A percentile compares a stretch with the other conserved stretches of the same genome.
Conservation (phyloP, 305 asterid species). For the Fraxinus floribunda region DNA sequence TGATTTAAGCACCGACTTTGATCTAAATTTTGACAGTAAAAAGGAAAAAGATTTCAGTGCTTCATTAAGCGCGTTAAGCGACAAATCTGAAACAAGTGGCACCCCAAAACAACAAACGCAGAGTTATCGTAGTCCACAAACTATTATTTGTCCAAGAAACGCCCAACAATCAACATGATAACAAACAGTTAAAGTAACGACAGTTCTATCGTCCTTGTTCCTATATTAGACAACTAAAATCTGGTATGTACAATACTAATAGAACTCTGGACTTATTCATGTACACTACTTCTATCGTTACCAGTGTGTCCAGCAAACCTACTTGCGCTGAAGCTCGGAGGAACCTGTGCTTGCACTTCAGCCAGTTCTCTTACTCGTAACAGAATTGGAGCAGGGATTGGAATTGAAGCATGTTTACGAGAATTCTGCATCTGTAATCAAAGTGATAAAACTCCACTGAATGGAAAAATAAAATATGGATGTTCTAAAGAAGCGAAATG, state of each 20-base stretch:
- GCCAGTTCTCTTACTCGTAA: slow-evolving; percentile 86
- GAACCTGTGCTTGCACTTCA: slow-evolving; percentile 55
- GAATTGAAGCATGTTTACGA: slow-evolving; percentile 66
- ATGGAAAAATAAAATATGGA: neutral
- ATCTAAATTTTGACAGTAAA: neutral
- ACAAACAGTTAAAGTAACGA: slow-evolving; percentile 25
- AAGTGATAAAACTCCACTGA: neutral
- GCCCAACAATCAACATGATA: slow-evolving; percentile 7
- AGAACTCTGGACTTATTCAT: slow-evolving; percentile 46
- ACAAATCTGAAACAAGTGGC: neutral
- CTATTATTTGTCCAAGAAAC: neutral
- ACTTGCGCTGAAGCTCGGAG: slow-evolving; percentile 42
- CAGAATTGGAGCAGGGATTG: slow-evolving; percentile 76
- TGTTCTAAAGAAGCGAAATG: neutral
- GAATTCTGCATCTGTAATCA: slow-evolving; percentile 38
- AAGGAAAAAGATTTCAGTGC: neutral
- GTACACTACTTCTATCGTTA: slow-evolving; percentile 32
- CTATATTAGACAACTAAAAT: slow-evolving; percentile 10
- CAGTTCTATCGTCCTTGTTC: slow-evolving; percentile 19
- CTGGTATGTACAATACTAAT: slow-evolving; percentile 40
- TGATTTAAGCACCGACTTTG: neutral
- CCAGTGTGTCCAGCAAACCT: slow-evolving; percentile 36
- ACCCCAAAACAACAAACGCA: neutral
- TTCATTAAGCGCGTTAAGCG: neutral
- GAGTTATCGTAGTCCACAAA: neutral